phyloP scores from a whole-genome alignment of 2,329 filamentous ascomycete species.

The Fusarium falciforme region DNA sequence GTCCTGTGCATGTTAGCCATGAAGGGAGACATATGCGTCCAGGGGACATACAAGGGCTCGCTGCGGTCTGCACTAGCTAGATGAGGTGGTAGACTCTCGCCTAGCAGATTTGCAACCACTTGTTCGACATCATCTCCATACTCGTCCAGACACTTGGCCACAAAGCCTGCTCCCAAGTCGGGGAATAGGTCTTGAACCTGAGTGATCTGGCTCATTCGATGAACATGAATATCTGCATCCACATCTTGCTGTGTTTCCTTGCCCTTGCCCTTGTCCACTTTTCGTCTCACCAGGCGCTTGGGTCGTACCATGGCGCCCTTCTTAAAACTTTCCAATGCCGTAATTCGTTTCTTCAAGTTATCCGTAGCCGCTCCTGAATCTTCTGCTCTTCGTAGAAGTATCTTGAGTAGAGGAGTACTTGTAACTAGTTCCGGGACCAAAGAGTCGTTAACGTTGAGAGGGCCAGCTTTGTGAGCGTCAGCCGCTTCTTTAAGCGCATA shows the following conservation, averaged over 20 bases:
- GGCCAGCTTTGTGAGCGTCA: constrained; percentile 69
- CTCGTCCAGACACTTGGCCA: constrained; percentile 81
- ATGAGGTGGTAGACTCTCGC: constrained; percentile 78
- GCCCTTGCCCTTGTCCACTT: constrained; percentile 75
- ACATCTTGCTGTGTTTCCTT: constrained; percentile 52
- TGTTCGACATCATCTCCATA: constrained; percentile 82
- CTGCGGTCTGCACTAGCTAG: constrained; percentile 72
- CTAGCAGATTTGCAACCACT: constrained; percentile 83
- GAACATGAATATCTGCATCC: constrained; percentile 72
- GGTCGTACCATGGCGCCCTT: constrained; percentile 65
- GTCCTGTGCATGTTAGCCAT: constrained; percentile 44
- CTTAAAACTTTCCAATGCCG: constrained; percentile 69
- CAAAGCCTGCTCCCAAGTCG: constrained; percentile 83
- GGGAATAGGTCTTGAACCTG: constrained; percentile 96
- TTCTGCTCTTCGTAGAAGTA: constrained; percentile 67
- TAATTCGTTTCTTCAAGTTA: constrained; percentile 70
- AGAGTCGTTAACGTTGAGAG: constrained; percentile 71
- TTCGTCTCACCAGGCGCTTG: constrained; percentile 63
- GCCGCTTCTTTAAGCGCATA: constrained; percentile 82
- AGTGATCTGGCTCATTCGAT: constrained; percentile 85
- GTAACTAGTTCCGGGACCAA: constrained; percentile 87
- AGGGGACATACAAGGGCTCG: constrained; percentile 68
- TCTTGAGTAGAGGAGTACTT: constrained; percentile 78
- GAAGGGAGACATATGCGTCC: neutral
- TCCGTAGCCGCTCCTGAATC: constrained; percentile 60